phyloP scores from a whole-genome alignment of 345 rosid genomes.

The Geranium brycei region DNA sequence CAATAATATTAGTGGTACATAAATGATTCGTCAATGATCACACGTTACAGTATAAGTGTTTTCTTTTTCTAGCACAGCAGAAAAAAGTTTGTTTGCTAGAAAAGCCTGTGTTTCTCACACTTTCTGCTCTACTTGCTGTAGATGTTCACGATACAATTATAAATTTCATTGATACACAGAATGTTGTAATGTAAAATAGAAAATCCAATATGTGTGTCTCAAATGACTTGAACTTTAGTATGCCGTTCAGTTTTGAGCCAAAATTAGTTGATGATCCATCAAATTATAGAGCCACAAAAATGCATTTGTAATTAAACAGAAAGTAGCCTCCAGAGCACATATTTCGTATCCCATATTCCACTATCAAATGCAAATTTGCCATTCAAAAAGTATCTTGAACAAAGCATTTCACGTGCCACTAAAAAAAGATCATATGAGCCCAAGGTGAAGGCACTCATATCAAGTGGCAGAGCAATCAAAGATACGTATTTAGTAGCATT shows the following conservation, averaged over 20 bases:
- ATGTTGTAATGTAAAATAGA: too few species aligned
- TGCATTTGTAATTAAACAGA: background rate
- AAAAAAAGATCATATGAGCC: background rate
- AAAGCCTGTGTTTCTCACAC: too few species aligned
- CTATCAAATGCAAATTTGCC: background rate
- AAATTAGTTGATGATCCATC: background rate
- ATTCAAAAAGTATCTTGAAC: background rate
- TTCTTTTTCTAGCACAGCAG: too few species aligned
- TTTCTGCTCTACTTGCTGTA: too few species aligned
- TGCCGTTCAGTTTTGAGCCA: background rate
- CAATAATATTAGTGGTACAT: too few species aligned
- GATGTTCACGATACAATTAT: too few species aligned
- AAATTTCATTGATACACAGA: too few species aligned
- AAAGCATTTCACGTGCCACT: background rate
- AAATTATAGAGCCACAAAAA: background rate
- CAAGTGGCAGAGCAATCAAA: background rate
- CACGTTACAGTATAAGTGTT: too few species aligned
- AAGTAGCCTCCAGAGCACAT: background rate
- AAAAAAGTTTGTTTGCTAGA: too few species aligned
- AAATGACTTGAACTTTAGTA: background rate
- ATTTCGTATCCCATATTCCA: background rate
- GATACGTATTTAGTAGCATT: too few species aligned
- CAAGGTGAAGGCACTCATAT: background rate
- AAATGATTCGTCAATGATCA: too few species aligned
- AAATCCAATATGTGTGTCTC: too few species aligned